Base-by-base conservation (phyloP, 2,329 filamentous ascomycete species). In the Cercospora brassicicola region DNA sequence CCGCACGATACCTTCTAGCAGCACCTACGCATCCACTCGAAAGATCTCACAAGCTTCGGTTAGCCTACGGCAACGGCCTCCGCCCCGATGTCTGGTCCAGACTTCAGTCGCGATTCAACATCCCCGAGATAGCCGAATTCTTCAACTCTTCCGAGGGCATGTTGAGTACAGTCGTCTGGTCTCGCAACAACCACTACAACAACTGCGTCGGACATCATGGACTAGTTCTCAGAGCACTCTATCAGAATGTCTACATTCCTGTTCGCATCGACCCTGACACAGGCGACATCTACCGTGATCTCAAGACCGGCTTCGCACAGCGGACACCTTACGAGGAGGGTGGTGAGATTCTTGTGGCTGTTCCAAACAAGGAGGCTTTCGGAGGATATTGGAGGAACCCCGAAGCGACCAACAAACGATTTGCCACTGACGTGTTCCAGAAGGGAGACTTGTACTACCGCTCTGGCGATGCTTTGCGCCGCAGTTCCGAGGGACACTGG, bases 61-160 rank as follows among this genome's bases (percentile, higher is more conserved):
- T 82, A 57, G 88, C 89, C 77, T 88, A 85, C 73, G 89, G 89
- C 63, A 91, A 91, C 75, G 89, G 89, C 0, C 81, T 91, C 67
- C 83, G 89, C 1, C 89, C 89, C 0, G 89, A 92, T 72, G 87
- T 91, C 0, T 92, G 89, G 89, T 79, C 83, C 33, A 82, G 84
- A 33, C 90, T 91, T 76, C 80, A 85, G 55, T 84, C 89, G 53
- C 84, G 88, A 13, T 91, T 90, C 75, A 86, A 85, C 62, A 86
- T 91, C 72, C 78, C 83, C 26, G 84, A 87, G 45, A 86, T 93
- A 1, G 82, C 81, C 66, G 91, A 94, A 77, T 93, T 94, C 79
- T 94, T 92, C 83, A 91, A 90, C 77, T 91, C 89, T 67, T 91
- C 89, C 2, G 91, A 93, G 78, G 90, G 90, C 18, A 83, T 92